These are phyloP conservation scores for Saccharum spontaneum DNA, from an alignment of 176 grass and related monocot species.

Conservation along the genomic window DNA sequence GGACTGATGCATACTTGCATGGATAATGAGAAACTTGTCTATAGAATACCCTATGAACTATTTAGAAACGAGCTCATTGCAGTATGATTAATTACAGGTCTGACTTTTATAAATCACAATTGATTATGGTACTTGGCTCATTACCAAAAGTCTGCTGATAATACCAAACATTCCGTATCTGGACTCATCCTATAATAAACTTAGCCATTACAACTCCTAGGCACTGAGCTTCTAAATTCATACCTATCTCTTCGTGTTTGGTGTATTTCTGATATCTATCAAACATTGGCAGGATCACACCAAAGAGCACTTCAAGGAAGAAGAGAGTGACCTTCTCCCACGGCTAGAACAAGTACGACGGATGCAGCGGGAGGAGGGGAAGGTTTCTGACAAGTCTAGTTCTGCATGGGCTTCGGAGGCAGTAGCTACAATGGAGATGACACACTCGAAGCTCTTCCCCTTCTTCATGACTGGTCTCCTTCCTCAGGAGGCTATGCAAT, in stretches of 20 bases:
- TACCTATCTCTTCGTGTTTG: background rate
- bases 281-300: constrained; percentile 65
- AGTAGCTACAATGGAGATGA: constrained; percentile 64
- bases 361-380: constrained; percentile 64
- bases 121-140: background rate
- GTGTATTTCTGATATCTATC: constrained; percentile 15
- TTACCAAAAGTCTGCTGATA: background rate
- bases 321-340: constrained; percentile 81
- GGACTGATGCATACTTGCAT: background rate
- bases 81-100: background rate
- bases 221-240: background rate
- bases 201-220: background rate
- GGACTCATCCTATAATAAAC: background rate
- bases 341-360: constrained; percentile 58
- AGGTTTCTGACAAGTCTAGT: constrained; percentile 55
- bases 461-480: constrained; percentile 94
- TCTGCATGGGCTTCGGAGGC: constrained; percentile 55
- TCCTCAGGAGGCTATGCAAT: constrained; percentile 85
- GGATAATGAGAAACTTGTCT: background rate
- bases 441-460: constrained; percentile 82
- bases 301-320: constrained; percentile 86
- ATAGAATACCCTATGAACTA: background rate
- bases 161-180: background rate
- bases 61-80: constrained; percentile 2
- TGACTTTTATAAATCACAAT: background rate